These are phyloP conservation scores for Solanum paucissectum DNA, from an alignment of 257 asterid species.

Conservation along the genomic window DNA sequence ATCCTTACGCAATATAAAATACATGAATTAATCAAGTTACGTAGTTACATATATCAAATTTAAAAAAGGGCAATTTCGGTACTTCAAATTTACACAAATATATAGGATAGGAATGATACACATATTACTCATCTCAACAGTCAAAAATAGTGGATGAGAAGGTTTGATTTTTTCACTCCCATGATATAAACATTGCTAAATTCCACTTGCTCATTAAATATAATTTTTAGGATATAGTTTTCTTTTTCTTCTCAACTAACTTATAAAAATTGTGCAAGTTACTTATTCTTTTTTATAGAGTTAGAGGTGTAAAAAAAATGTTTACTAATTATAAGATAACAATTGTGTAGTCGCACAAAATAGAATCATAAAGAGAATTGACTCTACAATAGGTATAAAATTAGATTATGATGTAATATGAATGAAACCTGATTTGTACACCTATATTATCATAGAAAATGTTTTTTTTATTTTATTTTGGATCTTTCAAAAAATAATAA, in stretches of 20 bases:
- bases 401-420: neutral
- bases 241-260: neutral
- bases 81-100: too few relatives aligned
- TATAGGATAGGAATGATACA: neutral
- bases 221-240: neutral
- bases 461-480: neutral
- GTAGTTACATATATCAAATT: too few relatives aligned
- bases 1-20: too few relatives aligned
- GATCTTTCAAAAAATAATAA: neutral
- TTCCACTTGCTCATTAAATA: neutral
- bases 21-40: too few relatives aligned
- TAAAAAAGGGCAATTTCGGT: too few relatives aligned
- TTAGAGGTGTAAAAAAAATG: neutral
- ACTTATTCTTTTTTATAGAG: neutral
- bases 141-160: neutral
- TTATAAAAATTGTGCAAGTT: neutral
- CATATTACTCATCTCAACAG: neutral
- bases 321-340: neutral
- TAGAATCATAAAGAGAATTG: fast-evolving
- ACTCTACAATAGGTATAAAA: neutral
- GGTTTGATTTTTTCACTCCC: neutral
- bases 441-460: neutral
- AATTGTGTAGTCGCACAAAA: neutral
- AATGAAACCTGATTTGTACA: neutral
- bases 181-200: neutral